phyloP scores from a whole-genome alignment of 2,329 filamentous ascomycete species.

The Periconia sp. region DNA sequence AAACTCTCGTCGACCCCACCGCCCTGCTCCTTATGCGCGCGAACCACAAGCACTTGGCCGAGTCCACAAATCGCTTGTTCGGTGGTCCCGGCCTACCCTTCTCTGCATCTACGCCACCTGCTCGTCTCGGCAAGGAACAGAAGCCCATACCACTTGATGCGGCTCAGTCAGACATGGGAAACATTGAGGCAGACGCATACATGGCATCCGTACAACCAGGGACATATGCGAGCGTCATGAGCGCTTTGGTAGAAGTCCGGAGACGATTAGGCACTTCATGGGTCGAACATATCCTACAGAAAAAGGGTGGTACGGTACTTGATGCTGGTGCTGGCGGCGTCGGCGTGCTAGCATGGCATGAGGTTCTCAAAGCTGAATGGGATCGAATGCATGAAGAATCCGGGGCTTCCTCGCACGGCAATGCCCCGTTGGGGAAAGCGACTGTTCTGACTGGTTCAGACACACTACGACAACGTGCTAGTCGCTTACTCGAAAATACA shows the following conservation, averaged over 20 bases:
- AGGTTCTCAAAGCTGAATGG: slow-evolving; percentile 83
- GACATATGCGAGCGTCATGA: slow-evolving; percentile 71
- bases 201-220: slow-evolving; percentile 73
- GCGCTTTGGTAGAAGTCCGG: slow-evolving; percentile 73
- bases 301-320: slow-evolving; percentile 68
- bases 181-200: slow-evolving; percentile 78
- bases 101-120: slow-evolving; percentile 71
- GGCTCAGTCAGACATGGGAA: slow-evolving; percentile 69
- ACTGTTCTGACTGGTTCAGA: slow-evolving; percentile 82
- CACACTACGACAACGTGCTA: slow-evolving; percentile 74
- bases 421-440: slow-evolving; percentile 70
- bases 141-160: slow-evolving; percentile 69
- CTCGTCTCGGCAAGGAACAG: slow-evolving; percentile 63
- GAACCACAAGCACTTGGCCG: slow-evolving; percentile 72
- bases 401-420: slow-evolving; percentile 22
- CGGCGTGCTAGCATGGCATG: slow-evolving; percentile 75
- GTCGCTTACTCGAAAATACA: slow-evolving; percentile 81
- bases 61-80: slow-evolving; percentile 74
- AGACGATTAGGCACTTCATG: slow-evolving; percentile 74
- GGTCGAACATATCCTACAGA: slow-evolving; percentile 69
- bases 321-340: slow-evolving; percentile 79
- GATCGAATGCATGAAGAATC: slow-evolving; percentile 63
- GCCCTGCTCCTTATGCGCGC: slow-evolving; percentile 70
- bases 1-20: slow-evolving; percentile 73
- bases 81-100: slow-evolving; percentile 78